Base-by-base conservation (phyloP, 2,329 filamentous ascomycete genomes). In the Fusarium nurragi region DNA sequence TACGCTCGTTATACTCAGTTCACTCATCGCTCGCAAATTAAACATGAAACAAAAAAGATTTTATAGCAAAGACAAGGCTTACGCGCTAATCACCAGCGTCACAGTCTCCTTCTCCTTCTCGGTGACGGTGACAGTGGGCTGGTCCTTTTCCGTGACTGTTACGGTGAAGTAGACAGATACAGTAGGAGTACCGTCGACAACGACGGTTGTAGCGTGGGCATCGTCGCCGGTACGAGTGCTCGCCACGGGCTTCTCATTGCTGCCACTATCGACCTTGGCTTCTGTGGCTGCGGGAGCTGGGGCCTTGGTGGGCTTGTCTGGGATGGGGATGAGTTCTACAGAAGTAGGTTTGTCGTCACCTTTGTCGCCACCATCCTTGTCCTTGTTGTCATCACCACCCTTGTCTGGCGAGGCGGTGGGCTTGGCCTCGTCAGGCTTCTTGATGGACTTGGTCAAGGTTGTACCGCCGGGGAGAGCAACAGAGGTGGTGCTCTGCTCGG, bases 161-260 rank as follows among this genome's bases (percentile, higher is more conserved):
- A 79, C 74, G 6, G 78, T 78, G 25, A 77, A 68, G 56, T 69
- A 76, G 12, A 78, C 65, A 2, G 76, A 77, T 30, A 78, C 74
- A 11, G 76, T 77, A 4, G 74, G 73, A n/a, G 71, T 72, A 5
- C 76, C 75, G 28, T 73, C 66, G 19, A 74, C 69, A 16, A 74
- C 69, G 7, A 73, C 71, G 5, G 69, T 68, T 25, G 67, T 68
- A 19, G 62, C 59, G 46, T 59, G 61, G 26, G 54, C 66, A 22
- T 54, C 44, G 22, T 53, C 64, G 10, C 56, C 63, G 16, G 55
- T 56, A 16, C 49, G 60, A 18, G 57, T 68, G 13, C 49, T 49
- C 12, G 51, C 32, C 4, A 19, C 36, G 12, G 55, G 54, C 50
- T 66, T 40, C 16, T 56, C 54, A 13, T 70, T 68, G 30, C 38